Base-by-base conservation (phyloP, 2,329 filamentous ascomycete species). In the Epichloe sp. region DNA sequence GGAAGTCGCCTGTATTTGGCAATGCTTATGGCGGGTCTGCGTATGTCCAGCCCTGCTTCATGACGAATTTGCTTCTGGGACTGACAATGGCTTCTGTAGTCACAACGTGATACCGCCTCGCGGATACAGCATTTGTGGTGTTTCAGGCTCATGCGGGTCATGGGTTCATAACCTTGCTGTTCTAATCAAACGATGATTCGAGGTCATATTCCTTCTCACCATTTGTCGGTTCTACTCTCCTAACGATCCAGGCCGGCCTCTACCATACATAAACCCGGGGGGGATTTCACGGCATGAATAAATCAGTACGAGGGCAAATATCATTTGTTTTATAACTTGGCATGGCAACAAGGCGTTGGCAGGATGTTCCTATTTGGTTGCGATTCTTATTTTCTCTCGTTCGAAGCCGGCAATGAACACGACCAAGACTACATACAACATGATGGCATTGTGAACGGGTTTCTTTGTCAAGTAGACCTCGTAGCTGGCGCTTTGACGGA, bases 151-250 rank as follows among this genome's bases (percentile, higher is more conserved):
- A 48, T 87, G 82, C 61, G 88, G 77, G 38, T 65, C 78, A 47
- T 95, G 88, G 88, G 71, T 96, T 21, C 88, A 95, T 64, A 86
- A 86, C 4, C 88, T 96, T 65, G 85, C 86, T 8, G 74, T 95
- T 52, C 82, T 97, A 60, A 86, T 72, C 50, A 68, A 64, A 49
- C 61, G 63, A 59, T 68, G 53, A 62, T 26, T 12, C n/a, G 31
- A 44, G 17, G 12, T 37, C 40, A 4, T 23, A 5, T 31, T 38
- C 31, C 17, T 41, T 3, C 2, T 4, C n/a, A 34, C 17, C 26
- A 34, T 12, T 12, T 44, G 19, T 38, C n/a, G 10, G 36, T 17
- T 12, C 5, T 14, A 43, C 41, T 23, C 40, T 37, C 21, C 10
- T 37, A 36, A 43, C 19, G 19, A 49, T n/a, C 34, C 42, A 8